These are phyloP conservation scores for Calocera cornea DNA, from an alignment of 768 basidiomycete species.

Conservation along the genomic window DNA sequence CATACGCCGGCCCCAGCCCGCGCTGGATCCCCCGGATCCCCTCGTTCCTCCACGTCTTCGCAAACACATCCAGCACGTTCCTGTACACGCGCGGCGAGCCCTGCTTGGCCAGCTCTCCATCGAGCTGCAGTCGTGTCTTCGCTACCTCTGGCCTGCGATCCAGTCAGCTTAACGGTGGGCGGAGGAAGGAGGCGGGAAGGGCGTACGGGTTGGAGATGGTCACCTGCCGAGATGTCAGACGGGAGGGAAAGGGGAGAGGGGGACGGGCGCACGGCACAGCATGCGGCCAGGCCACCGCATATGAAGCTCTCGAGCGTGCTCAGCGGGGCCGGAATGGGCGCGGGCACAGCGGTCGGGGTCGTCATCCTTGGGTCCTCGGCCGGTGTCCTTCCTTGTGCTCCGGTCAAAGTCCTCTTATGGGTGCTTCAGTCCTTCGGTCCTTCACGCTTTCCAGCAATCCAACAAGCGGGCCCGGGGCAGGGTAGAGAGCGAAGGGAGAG, in stretches of 20 bases:
- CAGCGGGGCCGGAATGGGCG: background rate
- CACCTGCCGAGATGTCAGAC: constrained; percentile 35
- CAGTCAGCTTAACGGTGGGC: background rate
- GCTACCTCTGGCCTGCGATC: constrained; percentile 38
- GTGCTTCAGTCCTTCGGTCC: too few relatives aligned
- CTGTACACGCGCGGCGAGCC: constrained; percentile 69
- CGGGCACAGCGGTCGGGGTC: background rate
- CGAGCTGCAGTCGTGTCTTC: constrained; percentile 90
- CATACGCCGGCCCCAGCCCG: constrained; percentile 86
- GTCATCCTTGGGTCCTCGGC: too few relatives aligned
- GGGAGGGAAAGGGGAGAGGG: background rate
- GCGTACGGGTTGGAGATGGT: constrained; percentile 60
- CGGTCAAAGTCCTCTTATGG: too few relatives aligned
- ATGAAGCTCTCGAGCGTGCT: constrained; percentile 63
- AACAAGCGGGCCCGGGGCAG: too few relatives aligned
- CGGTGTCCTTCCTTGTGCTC: too few relatives aligned
- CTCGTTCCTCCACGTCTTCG: constrained; percentile 81
- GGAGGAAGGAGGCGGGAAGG: constrained; percentile 23
- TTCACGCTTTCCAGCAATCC: too few relatives aligned
- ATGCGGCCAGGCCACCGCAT: constrained; percentile 84
- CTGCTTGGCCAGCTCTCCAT: constrained; percentile 79
- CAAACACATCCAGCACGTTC: constrained; percentile 72
- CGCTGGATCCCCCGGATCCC: constrained; percentile 85
- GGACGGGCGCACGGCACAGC: constrained; percentile 54
- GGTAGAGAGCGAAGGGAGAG: too few relatives aligned